These are phyloP conservation scores for Silene latifolia DNA, from an alignment of 148 eudicot species.

Conservation along the genomic window DNA sequence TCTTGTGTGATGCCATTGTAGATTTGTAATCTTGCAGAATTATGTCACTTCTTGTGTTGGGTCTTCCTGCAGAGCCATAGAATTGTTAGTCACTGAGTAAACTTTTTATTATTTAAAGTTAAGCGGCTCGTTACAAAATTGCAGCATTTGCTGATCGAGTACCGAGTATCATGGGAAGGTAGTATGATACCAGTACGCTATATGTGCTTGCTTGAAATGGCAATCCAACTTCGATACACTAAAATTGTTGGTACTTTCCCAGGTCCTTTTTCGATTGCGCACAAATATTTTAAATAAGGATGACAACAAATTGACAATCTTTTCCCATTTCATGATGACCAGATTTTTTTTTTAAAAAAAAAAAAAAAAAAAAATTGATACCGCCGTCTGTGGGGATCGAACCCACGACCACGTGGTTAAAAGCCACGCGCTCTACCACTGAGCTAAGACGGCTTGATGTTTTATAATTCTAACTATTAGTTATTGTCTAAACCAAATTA, in stretches of 20 bases:
- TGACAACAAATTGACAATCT: too few relatives aligned
- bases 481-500: too few relatives aligned
- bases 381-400: conserved; percentile 44
- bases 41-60: background rate
- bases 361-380: too few relatives aligned
- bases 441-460: conserved; percentile 34
- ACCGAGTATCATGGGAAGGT: conserved; percentile 19
- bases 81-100: background rate
- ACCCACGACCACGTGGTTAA: conserved; percentile 38
- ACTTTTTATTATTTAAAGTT: too few relatives aligned
- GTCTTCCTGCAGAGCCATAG: background rate
- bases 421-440: conserved; percentile 47
- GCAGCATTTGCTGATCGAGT: conserved; percentile 20
- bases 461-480: too few relatives aligned
- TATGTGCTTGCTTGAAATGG: conserved; percentile 7
- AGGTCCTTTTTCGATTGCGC: too few relatives aligned
- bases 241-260: too few relatives aligned
- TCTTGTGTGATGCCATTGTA: background rate
- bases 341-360: too few relatives aligned
- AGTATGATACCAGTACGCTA: conserved; percentile 27
- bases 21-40: background rate
- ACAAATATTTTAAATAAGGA: too few relatives aligned
- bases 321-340: too few relatives aligned
- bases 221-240: background rate
- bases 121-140: background rate